These are phyloP conservation scores for Botryotinia convoluta DNA, from an alignment of 2,329 filamentous ascomycete species.

Conservation along the genomic window DNA sequence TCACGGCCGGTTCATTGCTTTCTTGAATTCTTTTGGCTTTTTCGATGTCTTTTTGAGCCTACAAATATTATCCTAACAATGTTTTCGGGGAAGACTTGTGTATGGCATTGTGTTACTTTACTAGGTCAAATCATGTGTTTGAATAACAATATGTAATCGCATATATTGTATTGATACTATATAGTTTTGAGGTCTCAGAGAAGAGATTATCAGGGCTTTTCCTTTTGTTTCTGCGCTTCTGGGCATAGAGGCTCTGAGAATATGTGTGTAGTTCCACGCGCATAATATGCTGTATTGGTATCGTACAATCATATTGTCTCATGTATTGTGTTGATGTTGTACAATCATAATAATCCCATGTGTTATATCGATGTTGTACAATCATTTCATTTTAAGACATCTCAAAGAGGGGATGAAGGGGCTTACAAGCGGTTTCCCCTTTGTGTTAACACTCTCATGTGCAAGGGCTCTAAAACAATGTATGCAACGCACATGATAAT, in stretches of 20 bases:
- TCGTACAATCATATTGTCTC: neutral
- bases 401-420: neutral
- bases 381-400: neutral
- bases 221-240: neutral
- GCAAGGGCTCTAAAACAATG: neutral
- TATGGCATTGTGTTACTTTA: neutral
- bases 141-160: neutral
- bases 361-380: neutral
- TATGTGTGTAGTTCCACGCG: neutral
- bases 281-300: neutral
- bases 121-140: neutral
- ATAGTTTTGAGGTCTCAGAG: neutral
- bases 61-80: rapidly evolving
- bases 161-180: neutral
- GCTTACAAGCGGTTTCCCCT: neutral
- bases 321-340: neutral
- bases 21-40: neutral
- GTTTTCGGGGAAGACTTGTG: neutral
- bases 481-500: neutral
- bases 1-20: neutral
- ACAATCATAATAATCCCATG: neutral
- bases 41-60: neutral
- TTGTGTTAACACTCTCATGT: neutral
- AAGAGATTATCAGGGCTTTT: neutral
- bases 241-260: neutral